Evolutionary conservation across 2,329 filamentous ascomycete genomes (phyloP), one percentile per base, ranked within the genome.

Genomic region (Monosporascus sp.): DNA sequence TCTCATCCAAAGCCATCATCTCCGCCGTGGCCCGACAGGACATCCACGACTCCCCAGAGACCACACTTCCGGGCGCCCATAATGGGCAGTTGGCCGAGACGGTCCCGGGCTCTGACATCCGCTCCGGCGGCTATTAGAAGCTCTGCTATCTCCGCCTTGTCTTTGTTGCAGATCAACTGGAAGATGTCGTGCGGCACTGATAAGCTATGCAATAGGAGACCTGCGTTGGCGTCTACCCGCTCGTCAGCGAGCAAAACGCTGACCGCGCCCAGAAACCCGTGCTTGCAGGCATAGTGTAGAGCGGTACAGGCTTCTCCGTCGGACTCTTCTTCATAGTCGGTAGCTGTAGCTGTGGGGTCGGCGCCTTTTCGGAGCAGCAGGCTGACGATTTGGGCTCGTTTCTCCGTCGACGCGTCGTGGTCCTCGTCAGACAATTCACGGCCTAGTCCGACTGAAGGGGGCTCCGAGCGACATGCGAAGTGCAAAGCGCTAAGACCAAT

Each of bases 61-160:
- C 1, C 1, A 15, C 2, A 1, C 11, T 14, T 3, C 8, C 39
- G 39, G n/a, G 39, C 20, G 4, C 14, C 5, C 18, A 0, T 5
- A 9, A 43, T 43, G n/a, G 39, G 39, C n/a, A 24, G 18, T 1
- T 14, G 2, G 5, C 39, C 20, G 11, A 20, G n/a, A 2, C 5
- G 3, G 18, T 43, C 20, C 8, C 18, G 39, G 4, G 39, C 39
- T 14, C 11, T 14, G n/a, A 20, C 17, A 43, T 24, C 18, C 5
- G 39, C 20, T 20, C 39, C 20, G 18, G 17, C 17, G 18, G 17
- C 18, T 20, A 43, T 20, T 20, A 24, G 22, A 5, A 43, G 17
- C 20, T 43, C 18, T 8, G 18, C 39, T 18, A 43, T 43, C 39
- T 43, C 39, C 17, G 39, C 18, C 39, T 43, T 18, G 8, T 20